Conservation (phyloP, 2,329 filamentous ascomycete genomes). For the Neonectria coccinea region DNA sequence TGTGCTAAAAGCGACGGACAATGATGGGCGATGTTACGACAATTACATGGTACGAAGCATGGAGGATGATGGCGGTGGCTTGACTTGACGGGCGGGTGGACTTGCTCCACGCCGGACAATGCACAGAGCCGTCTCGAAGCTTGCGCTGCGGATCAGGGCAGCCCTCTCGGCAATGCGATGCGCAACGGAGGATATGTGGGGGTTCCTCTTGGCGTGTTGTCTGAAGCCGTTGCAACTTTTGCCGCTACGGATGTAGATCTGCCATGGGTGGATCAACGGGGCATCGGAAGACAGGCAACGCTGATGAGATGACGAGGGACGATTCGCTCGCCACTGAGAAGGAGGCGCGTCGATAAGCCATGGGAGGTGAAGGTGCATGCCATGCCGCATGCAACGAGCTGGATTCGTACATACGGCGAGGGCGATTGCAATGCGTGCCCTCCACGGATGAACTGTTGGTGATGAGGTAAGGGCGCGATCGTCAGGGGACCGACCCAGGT, state of each 20-base stretch:
- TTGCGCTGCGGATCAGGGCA: background rate
- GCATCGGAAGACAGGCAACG: background rate
- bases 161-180: slow-evolving; percentile 25
- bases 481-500: slow-evolving; percentile 4
- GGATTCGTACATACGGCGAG: too few relatives aligned
- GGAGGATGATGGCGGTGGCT: background rate
- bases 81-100: background rate
- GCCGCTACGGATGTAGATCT: slow-evolving; percentile 15
- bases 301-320: background rate
- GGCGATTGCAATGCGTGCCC: background rate
- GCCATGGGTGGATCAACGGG: slow-evolving; percentile 8
- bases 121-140: slow-evolving; percentile 2
- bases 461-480: slow-evolving; percentile 2
- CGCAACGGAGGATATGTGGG: slow-evolving; percentile 31
- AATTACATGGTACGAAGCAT: background rate
- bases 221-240: slow-evolving; percentile 16
- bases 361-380: background rate
- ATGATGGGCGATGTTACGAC: background rate
- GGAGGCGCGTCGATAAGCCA: background rate
- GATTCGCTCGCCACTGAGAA: background rate
- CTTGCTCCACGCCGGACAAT: background rate
- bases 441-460: background rate
- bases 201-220: slow-evolving; percentile 14
- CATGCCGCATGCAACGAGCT: background rate
- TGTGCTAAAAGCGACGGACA: background rate